These are phyloP conservation scores for Phialocephala sp. DNA, from an alignment of 2,329 filamentous ascomycete genomes.

Conservation along the genomic window DNA sequence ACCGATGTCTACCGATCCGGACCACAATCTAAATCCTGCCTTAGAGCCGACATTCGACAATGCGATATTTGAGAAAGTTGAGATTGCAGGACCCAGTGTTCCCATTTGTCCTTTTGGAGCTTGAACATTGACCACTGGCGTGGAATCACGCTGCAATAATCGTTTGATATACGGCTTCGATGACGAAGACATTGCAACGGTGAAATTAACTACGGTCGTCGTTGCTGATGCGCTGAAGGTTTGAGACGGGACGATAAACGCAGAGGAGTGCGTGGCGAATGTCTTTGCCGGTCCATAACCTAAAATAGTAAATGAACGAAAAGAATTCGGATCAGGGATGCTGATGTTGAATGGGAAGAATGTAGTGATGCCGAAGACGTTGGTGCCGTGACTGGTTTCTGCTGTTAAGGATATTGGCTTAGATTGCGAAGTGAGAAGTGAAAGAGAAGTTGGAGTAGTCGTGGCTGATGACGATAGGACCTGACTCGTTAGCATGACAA, in stretches of 20 bases:
- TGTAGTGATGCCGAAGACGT: slow-evolving; percentile 28
- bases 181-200: slow-evolving; percentile 15
- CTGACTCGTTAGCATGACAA: slow-evolving; percentile 17
- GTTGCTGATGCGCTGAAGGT: slow-evolving; percentile 13
- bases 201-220: slow-evolving; percentile 24
- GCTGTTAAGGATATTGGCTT: slow-evolving; percentile 5
- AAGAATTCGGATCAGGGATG: slow-evolving; percentile 20
- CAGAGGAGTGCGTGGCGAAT: slow-evolving; percentile 22
- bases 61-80: slow-evolving; percentile 19
- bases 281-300: slow-evolving; percentile 9
- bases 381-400: slow-evolving; percentile 23
- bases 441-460: slow-evolving; percentile 14
- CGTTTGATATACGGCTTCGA: background rate
- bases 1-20: slow-evolving; percentile 26
- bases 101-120: slow-evolving; percentile 29
- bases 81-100: slow-evolving; percentile 26
- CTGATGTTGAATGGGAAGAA: slow-evolving; percentile 32
- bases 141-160: background rate
- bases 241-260: slow-evolving; percentile 31
- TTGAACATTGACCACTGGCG: slow-evolving; percentile 21
- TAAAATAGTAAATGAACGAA: slow-evolving; percentile 25
- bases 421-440: slow-evolving; percentile 10
- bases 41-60: slow-evolving; percentile 13
- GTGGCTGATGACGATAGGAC: slow-evolving; percentile 13
- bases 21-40: slow-evolving; percentile 27